phyloP scores from a whole-genome alignment of 192 early-diverging fungal genomes.

The Coemansia biformis region DNA sequence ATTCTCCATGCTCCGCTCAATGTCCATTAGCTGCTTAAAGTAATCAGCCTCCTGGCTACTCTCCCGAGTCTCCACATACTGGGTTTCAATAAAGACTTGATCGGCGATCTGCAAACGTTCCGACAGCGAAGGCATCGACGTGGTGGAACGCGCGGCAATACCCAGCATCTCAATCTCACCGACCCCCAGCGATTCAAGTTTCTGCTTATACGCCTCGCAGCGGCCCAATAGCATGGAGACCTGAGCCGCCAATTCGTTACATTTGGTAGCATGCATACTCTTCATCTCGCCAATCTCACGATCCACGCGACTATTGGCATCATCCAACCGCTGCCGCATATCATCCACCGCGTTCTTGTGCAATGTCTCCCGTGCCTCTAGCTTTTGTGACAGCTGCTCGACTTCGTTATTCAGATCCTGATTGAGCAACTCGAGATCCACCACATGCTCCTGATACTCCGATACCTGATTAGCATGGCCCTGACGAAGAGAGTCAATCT shows the following conservation, averaged over 20 bases:
- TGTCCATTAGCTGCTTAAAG: constrained; percentile 46
- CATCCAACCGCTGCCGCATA: constrained; percentile 26
- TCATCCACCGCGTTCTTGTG: constrained; percentile 20
- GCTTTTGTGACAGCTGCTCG: constrained; percentile 20
- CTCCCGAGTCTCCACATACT: constrained; percentile 48
- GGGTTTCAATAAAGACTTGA: constrained; percentile 44
- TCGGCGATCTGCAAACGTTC: constrained; percentile 22
- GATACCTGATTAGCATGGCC: constrained; percentile 40
- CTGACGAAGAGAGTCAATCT: constrained; percentile 33
- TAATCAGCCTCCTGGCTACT: constrained; percentile 44
- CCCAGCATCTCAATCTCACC: constrained; percentile 32
- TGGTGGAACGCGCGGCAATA: constrained; percentile 11
- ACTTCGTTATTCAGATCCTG: constrained; percentile 37
- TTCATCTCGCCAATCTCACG: constrained; percentile 39
- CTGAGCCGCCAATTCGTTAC: constrained; percentile 40
- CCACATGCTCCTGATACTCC: constrained; percentile 48
- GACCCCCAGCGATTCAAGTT: constrained; percentile 15
- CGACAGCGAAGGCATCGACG: no score
- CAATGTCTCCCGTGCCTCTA: constrained; percentile 13
- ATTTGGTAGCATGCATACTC: constrained; percentile 37
- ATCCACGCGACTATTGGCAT: constrained; percentile 18
- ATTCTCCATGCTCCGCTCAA: constrained; percentile 50
- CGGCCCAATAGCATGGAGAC: constrained; percentile 20
- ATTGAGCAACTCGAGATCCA: constrained; percentile 42
- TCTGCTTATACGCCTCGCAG: constrained; percentile 19